phyloP scores from a whole-genome alignment of 306 rosid genomes.

The Corylus americana region DNA sequence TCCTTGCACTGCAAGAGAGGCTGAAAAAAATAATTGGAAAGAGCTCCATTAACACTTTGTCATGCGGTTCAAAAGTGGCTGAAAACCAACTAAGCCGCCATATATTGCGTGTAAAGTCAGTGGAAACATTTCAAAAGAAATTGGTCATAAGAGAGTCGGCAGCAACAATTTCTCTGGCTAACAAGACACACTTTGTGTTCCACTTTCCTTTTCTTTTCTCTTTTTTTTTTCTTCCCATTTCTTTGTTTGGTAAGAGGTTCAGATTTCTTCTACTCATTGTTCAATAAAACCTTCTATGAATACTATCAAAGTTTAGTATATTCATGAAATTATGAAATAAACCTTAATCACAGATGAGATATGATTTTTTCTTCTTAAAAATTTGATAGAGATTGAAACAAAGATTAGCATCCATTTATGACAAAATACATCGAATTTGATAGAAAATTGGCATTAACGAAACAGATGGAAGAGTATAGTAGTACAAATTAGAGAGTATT shows the following conservation, averaged over 20 bases:
- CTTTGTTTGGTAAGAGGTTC: not conserved
- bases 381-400: not conserved
- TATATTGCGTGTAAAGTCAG: not conserved
- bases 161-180: not conserved
- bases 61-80: not conserved
- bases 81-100: conserved; percentile 6
- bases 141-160: not conserved
- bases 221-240: not conserved
- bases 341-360: not conserved
- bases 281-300: not conserved
- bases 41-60: conserved; percentile 31
- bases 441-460: not conserved
- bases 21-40: conserved; percentile 41
- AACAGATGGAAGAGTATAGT: not conserved
- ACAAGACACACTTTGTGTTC: not conserved
- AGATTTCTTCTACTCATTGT: not conserved
- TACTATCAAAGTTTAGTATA: not conserved
- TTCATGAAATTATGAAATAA: not conserved
- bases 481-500: not conserved
- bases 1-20: conserved; percentile 53
- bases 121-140: not conserved
- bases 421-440: not conserved
- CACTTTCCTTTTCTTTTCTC: not conserved
- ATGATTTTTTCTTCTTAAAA: not conserved
- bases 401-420: not conserved